phyloP scores from a whole-genome alignment of 176 grass and related monocot genomes.

The Eremochloa ophiuroides region DNA sequence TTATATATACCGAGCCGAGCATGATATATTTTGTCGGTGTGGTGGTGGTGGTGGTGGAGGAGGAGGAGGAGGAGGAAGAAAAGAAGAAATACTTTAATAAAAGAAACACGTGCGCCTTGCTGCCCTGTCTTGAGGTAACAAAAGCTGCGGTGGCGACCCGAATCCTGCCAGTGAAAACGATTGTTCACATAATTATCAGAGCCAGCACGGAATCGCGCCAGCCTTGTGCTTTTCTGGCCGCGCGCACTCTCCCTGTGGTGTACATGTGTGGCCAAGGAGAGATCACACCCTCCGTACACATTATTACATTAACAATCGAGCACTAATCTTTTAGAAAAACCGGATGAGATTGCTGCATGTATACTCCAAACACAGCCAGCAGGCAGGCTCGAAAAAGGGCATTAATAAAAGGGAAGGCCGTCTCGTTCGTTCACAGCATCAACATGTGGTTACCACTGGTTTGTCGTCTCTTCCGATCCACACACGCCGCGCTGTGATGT shows the following conservation, averaged over 20 bases:
- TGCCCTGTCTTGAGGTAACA: conserved; percentile 1
- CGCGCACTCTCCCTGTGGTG: too few relatives aligned
- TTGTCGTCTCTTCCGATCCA: not conserved
- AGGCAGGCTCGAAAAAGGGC: not conserved
- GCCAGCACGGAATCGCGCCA: not conserved
- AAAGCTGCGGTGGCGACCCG: not conserved
- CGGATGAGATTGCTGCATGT: not conserved
- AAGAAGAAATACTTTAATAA: not conserved
- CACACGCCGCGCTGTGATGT: conserved; percentile 18
- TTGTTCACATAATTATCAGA: too few relatives aligned
- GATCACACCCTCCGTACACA: conserved; percentile 21
- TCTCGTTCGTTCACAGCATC: not conserved
- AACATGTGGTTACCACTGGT: conserved; percentile 11
- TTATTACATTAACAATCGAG: not conserved
- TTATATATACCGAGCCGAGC: not conserved
- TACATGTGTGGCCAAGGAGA: not conserved
- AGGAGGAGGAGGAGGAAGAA: not conserved
- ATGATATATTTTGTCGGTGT: conserved; percentile 30
- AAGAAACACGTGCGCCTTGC: conserved; percentile 14
- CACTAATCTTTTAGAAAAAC: not conserved
- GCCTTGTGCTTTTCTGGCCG: not conserved
- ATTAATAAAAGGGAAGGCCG: not conserved
- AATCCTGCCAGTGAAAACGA: conserved; percentile 42
- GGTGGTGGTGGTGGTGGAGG: too few relatives aligned
- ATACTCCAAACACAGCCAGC: not conserved